Evolutionary conservation across 441 rosid species (phyloP), one percentile per base, ranked within the genome.

Genomic region (Pelargonium australe): DNA sequence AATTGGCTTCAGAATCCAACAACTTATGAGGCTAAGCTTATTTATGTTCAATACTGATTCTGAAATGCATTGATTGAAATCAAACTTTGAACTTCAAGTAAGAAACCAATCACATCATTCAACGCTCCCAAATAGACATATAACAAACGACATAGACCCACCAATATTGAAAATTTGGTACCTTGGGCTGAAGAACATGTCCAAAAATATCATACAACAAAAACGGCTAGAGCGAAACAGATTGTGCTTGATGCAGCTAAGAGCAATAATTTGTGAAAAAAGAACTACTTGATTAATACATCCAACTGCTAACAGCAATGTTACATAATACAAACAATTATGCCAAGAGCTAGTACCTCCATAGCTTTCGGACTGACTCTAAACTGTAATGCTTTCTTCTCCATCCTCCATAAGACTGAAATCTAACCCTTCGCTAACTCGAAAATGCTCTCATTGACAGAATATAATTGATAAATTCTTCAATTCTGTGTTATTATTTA

Each of bases 401-500:
- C 12, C 49, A 44, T 44, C 49, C 49, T 44, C 49, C 49, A 44
- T 12, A 44, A 12, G 12, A 44, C 49, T 12, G 11, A 74, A 81
- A 69, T 67, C 55, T 61, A 64, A 71, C 57, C 61, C 74, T 45
- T 64, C 61, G 60, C 60, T 16, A 53, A 13, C 20, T 53, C 13
- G 20, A 53, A 53, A 53, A 13, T 28, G 34, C 34, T 28, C 34
- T 28, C 34, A 13, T 63, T 31, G 14, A 57, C 64, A 62, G 65
- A 68, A 68, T 37, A 63, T 63, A 73, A 69, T 62, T 13, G 2
- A 66, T 61, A 13, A 70, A 72, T 69, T 69, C 68, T 17, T 7
- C 49, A 44, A 9, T 44, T 2, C 12, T 65, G 37, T 28, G 70
- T 66, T 61, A 63, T 68, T 75, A 80, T 84, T 69, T 78, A 84